Evolutionary conservation across 176 grass and related monocot genomes (phyloP).

Genomic region (Aegilops sharonensis): DNA sequence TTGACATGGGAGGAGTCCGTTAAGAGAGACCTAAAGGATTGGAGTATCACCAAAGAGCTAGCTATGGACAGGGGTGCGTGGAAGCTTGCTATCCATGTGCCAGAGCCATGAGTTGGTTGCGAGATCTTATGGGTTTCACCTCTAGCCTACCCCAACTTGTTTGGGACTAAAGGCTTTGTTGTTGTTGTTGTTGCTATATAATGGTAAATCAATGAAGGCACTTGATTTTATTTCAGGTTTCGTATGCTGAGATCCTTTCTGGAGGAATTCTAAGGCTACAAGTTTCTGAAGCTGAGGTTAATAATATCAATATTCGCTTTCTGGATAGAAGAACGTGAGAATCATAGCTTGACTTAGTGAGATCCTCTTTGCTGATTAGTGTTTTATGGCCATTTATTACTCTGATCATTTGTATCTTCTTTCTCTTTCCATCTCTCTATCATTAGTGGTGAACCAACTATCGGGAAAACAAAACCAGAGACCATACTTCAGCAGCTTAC

Average conservation of each 20-base stretch:
- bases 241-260: conserved; percentile 87
- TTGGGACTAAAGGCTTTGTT: too few species aligned
- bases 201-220: conserved; percentile 26
- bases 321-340: conserved; percentile 89
- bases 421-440: conserved; percentile 4
- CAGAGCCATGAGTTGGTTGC: too few species aligned
- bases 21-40: too few species aligned
- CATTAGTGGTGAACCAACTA: conserved; percentile 82
- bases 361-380: conserved; percentile 17
- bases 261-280: conserved; percentile 87
- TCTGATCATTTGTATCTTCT: conserved; percentile 39
- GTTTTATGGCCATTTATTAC: conserved; percentile 13
- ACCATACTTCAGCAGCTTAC: conserved; percentile 87
- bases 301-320: conserved; percentile 87
- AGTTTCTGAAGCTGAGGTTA: conserved; percentile 86
- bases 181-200: not conserved
- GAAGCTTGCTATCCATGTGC: too few species aligned
- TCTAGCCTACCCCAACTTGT: too few species aligned
- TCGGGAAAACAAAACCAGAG: conserved; percentile 78
- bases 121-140: too few species aligned
- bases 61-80: too few species aligned
- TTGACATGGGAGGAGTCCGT: too few species aligned
- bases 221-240: conserved; percentile 60
- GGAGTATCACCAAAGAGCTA: too few species aligned
- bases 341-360: conserved; percentile 25